Base-by-base conservation (phyloP, 805 yeast genomes). In the Candida taoyuanica region DNA sequence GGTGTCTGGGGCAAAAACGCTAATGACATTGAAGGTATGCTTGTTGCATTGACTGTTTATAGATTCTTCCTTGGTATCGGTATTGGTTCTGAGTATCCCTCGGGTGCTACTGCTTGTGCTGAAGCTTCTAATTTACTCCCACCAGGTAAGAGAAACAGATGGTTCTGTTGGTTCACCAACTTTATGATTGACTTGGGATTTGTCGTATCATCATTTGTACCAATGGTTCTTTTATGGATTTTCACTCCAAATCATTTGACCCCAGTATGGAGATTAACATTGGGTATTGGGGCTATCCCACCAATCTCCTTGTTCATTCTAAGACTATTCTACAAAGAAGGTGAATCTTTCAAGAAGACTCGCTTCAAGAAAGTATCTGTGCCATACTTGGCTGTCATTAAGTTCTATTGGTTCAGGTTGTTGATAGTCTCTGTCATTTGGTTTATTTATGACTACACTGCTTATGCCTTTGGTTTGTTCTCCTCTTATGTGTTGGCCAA, bases 31-130 rank as follows among this genome's bases (percentile, higher is more conserved):
- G 68, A 73, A 34, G 96, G 96, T 28, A 73, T 89, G 68, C 76
- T 91, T 45, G 81, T 87, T 13, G 91, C 93, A 16, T 64, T 89
- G 38, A 85, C 95, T 7, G 82, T 81, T 8, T 86, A 82, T 60
- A 74, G 98, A 61, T 85, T 85, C 61, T 81, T 89, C 63, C 65
- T 89, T 36, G 98, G 98, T 64, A 68, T 86, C 47, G 94, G 89
- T 53, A 85, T 91, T 51, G 98, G 98, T 52, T 89, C 94, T 34
- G 98, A 89, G 64, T 89, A 89, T 58, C 96, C 96, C 33, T 82
- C 94, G 12, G 89, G 96, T 31, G 82, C 95, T 7, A 91, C 89
- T 15, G 94, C 95, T 26, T 86, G 94, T 50, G 88, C 96, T 20
- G 97, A 89, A 62, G 93, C 94, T 28, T 78, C 94, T 32, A 79